Percentiles rank a stretch among this genome's conserved stretches.
These are phyloP conservation scores for Suhomyces chickasaworum DNA, from an alignment of 1,139 yeast genomes.

Conservation along the genomic window DNA sequence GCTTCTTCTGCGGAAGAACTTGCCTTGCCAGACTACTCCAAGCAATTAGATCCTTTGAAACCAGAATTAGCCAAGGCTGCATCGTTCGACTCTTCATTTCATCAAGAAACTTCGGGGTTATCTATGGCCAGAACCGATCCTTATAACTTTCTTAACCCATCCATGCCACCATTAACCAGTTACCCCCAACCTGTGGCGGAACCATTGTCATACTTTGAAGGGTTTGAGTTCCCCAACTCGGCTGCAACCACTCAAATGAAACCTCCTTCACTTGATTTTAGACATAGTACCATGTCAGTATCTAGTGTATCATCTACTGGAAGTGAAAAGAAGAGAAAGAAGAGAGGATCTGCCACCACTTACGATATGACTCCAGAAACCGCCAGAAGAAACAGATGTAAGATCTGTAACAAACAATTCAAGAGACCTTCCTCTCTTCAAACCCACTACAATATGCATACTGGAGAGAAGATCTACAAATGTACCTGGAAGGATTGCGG, in stretches of 20 bases:
- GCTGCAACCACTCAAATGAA: not conserved
- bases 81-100: slow-evolving; percentile 4
- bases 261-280: slow-evolving; percentile 1
- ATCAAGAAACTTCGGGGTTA: not conserved
- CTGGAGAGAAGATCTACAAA: slow-evolving; percentile 79
- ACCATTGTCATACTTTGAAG: slow-evolving; percentile 2
- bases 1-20: not conserved
- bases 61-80: slow-evolving; percentile 5
- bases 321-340: slow-evolving; percentile 13
- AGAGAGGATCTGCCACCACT: slow-evolving; percentile 23
- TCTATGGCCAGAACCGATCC: slow-evolving; percentile 6
- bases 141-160: slow-evolving; percentile 11
- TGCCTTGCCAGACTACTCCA: not conserved
- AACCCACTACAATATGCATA: slow-evolving; percentile 81
- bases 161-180: slow-evolving; percentile 8
- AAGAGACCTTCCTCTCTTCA: slow-evolving; percentile 79
- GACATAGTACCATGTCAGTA: slow-evolving; percentile 3
- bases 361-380: slow-evolving; percentile 38
- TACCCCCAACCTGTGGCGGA: slow-evolving; percentile 2
- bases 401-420: slow-evolving; percentile 73
- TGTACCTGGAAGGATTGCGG: slow-evolving; percentile 72
- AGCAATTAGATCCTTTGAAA: slow-evolving; percentile 1
- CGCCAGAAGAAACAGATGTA: slow-evolving; percentile 51
- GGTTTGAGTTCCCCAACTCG: slow-evolving; percentile 1
- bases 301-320: slow-evolving; percentile 4